Conservation (phyloP, 768 basidiomycete species). For the Boletus subparvulus region DNA sequence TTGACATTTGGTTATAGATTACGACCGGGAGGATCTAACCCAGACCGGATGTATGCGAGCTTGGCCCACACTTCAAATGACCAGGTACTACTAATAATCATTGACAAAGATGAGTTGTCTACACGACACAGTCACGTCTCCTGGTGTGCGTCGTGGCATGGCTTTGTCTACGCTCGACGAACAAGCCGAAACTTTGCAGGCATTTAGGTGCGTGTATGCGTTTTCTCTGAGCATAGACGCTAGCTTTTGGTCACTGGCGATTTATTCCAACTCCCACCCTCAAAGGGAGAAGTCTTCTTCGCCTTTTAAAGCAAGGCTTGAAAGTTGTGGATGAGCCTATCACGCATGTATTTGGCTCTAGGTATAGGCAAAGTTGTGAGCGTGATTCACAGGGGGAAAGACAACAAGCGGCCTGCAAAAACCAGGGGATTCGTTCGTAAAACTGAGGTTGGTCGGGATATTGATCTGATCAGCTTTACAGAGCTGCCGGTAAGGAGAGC, state of each 20-base stretch:
- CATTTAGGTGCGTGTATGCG: conserved; percentile 47
- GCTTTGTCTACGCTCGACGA: conserved; percentile 56
- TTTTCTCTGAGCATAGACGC: neutral
- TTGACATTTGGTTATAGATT: no score
- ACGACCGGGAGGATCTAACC: no score
- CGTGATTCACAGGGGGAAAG: conserved; percentile 20
- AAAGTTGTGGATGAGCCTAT: conserved; percentile 51
- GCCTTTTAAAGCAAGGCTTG: conserved; percentile 59
- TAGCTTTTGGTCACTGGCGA: conserved; percentile 49
- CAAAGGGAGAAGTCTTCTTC: conserved; percentile 50
- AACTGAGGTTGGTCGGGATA: conserved; percentile 32
- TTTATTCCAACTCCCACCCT: conserved; percentile 59
- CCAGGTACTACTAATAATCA: conserved; percentile 48
- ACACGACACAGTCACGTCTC: neutral
- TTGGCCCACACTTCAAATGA: conserved; percentile 52
- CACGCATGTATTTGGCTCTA: conserved; percentile 57
- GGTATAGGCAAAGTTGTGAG: conserved; percentile 21
- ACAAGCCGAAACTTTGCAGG: conserved; percentile 43
- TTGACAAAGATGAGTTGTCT: conserved; percentile 56
- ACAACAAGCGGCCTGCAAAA: conserved; percentile 27
- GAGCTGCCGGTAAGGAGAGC: conserved; percentile 37
- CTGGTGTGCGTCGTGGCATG: neutral
- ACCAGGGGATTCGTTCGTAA: conserved; percentile 37
- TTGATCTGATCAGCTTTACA: conserved; percentile 14
- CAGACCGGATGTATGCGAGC: conserved; percentile 41